Evolutionary conservation across 2,329 filamentous ascomycete species (phyloP).

Genomic region (Monosporascus sp.): DNA sequence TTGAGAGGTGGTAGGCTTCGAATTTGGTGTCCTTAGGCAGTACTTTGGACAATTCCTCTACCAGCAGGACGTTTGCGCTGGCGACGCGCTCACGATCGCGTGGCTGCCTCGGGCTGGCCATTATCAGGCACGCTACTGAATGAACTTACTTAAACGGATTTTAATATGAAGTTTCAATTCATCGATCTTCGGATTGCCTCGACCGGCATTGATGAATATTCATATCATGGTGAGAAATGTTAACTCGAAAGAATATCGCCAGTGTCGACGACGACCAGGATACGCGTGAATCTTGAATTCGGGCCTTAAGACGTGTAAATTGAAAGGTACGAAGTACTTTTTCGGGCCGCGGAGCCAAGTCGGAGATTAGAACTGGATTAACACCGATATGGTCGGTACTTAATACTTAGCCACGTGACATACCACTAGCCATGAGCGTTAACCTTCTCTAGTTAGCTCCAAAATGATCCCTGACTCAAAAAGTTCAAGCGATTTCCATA

Average conservation of each 20-base stretch:
- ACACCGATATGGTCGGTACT: not conserved
- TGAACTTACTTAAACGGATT: no score
- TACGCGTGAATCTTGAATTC: not conserved
- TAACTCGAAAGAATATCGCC: no score
- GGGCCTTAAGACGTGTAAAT: conserved; percentile 6
- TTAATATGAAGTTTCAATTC: no score
- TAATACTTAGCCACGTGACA: not conserved
- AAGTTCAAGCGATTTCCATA: not conserved
- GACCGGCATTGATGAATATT: conserved; percentile 2
- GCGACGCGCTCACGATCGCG: conserved; percentile 8
- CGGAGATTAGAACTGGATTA: not conserved
- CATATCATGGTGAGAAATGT: not conserved
- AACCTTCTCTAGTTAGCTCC: not conserved
- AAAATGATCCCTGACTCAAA: not conserved
- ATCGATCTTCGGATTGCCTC: not conserved
- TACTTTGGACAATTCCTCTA: conserved; percentile 39
- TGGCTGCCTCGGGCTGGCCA: conserved; percentile 9
- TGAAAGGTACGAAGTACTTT: not conserved
- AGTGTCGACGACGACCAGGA: not conserved
- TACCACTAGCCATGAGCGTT: not conserved
- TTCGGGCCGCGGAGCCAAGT: not conserved
- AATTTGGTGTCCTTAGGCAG: conserved; percentile 55
- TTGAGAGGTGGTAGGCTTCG: conserved; percentile 80
- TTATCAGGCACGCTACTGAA: conserved; percentile 1
- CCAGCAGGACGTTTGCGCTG: conserved; percentile 26